These are phyloP conservation scores for Ceratobasidium sp. DNA, from an alignment of 1,284 basidiomycete genomes.

Conservation along the genomic window DNA sequence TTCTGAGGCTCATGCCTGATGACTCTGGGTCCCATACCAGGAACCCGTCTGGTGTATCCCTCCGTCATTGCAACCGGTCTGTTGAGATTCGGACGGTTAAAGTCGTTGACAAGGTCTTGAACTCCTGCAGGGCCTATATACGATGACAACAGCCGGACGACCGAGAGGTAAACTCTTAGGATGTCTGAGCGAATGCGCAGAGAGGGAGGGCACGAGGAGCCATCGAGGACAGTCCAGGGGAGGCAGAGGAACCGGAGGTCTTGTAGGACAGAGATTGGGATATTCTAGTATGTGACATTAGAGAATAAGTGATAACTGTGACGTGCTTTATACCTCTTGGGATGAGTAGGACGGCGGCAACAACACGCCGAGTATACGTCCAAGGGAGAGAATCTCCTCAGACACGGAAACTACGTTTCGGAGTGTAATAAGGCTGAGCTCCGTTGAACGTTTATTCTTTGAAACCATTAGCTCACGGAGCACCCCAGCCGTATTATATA, in stretches of 20 bases:
- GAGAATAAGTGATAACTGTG: neutral
- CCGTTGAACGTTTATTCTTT: neutral
- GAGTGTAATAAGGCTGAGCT: conserved; percentile 14
- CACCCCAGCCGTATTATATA: no score
- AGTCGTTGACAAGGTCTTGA: conserved; percentile 15
- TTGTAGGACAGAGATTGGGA: conserved; percentile 12
- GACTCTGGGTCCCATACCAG: conserved; percentile 19
- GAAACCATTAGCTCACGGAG: neutral
- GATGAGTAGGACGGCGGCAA: neutral
- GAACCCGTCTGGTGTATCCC: conserved; percentile 14
- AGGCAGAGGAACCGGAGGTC: conserved; percentile 10
- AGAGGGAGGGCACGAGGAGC: neutral
- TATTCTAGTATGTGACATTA: neutral
- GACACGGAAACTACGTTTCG: conserved; percentile 26
- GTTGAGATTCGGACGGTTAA: neutral
- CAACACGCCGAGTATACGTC: conserved; percentile 11
- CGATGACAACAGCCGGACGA: neutral
- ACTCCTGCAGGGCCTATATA: conserved; percentile 23
- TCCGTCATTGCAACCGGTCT: neutral
- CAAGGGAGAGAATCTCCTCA: conserved; percentile 6
- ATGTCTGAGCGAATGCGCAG: neutral
- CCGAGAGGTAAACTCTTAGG: conserved; percentile 21
- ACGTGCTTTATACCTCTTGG: neutral
- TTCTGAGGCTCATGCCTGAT: neutral
- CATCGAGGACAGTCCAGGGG: neutral